phyloP scores from a whole-genome alignment of 257 asterid species.

The Solanum tacnaense region DNA sequence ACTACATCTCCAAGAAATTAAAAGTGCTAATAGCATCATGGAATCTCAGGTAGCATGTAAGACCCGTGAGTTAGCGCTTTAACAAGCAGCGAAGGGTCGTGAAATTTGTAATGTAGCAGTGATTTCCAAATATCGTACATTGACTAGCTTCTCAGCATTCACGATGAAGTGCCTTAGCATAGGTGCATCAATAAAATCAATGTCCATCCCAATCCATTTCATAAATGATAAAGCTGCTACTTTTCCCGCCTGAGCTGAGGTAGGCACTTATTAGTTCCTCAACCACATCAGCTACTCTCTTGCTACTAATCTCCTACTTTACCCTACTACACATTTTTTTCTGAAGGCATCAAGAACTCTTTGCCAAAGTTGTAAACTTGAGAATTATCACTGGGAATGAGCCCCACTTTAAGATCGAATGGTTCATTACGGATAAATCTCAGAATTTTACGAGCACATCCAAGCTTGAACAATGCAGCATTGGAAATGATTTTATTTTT shows the following conservation, averaged over 20 bases:
- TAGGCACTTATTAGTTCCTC: neutral
- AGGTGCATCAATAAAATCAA: neutral
- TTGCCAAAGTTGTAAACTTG: neutral
- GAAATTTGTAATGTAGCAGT: neutral
- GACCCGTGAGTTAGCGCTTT: neutral
- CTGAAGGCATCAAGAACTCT: no score
- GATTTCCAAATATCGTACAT: neutral
- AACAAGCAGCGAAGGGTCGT: neutral
- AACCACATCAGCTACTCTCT: neutral
- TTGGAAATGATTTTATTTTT: constrained; percentile 40
- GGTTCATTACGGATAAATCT: neutral
- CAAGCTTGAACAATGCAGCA: constrained; percentile 54
- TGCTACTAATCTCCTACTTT: neutral
- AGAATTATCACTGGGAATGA: no score
- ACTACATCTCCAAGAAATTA: neutral
- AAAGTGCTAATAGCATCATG: neutral
- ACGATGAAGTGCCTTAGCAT: neutral
- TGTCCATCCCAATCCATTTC: neutral
- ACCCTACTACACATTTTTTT: neutral
- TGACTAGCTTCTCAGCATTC: neutral
- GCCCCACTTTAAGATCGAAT: neutral
- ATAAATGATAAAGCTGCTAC: neutral
- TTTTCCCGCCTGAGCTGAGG: neutral
- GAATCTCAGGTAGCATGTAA: neutral
- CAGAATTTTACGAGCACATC: constrained; percentile 42